Conservation (phyloP, 108 stramenopile genomes). For the Cyclostephanos tholiformis region DNA sequence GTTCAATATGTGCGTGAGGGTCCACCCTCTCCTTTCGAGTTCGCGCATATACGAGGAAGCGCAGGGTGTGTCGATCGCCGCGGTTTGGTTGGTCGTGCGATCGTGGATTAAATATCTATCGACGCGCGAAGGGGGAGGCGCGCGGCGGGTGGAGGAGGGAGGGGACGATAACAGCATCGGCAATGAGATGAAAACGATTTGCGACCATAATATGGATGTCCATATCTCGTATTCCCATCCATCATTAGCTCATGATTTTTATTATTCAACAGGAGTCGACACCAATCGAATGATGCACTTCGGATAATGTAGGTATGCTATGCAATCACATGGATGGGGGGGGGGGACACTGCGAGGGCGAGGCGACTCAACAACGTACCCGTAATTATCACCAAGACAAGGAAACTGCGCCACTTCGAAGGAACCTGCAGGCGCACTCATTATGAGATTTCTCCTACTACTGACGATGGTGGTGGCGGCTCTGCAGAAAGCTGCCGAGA, state of each 20-base stretch:
- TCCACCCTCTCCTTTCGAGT: slow-evolving; percentile 68
- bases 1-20: slow-evolving; percentile 80
- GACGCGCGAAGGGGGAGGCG: too few species aligned
- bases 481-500: neutral
- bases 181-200: neutral
- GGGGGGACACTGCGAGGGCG: neutral
- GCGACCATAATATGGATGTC: neutral
- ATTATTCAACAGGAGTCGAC: slow-evolving; percentile 5
- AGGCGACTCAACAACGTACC: slow-evolving; percentile 17
- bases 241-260: slow-evolving; percentile 34
- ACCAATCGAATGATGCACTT: slow-evolving; percentile 22
- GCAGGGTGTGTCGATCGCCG: slow-evolving; percentile 83
- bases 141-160: too few species aligned
- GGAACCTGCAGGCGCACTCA: slow-evolving; percentile 13
- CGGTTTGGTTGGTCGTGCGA: slow-evolving; percentile 66
- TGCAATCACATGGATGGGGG: slow-evolving; percentile 26
- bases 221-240: neutral
- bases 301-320: slow-evolving; percentile 45
- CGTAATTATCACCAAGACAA: slow-evolving; percentile 78
- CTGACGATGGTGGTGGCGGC: neutral
- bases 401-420: slow-evolving; percentile 62
- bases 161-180: neutral
- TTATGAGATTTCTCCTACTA: slow-evolving; percentile 13
- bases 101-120: slow-evolving; percentile 81
- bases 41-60: slow-evolving; percentile 57